phyloP scores from a whole-genome alignment of 192 early-diverging fungal species.

The Cetraspora pellucida region DNA sequence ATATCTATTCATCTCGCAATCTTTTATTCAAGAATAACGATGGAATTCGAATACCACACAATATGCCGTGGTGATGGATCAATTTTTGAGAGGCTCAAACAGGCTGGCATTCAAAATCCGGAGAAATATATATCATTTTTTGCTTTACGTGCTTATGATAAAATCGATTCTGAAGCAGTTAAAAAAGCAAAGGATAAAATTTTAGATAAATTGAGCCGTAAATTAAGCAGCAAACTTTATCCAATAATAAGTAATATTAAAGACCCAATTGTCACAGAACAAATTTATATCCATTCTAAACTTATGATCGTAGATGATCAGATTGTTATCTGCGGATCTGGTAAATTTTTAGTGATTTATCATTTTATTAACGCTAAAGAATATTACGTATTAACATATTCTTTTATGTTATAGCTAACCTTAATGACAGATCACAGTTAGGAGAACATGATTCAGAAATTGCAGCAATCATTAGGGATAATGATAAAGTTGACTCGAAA shows the following conservation, averaged over 20 bases:
- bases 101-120: constrained; percentile 56
- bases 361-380: neutral
- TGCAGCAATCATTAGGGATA: constrained; percentile 80
- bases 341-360: constrained; percentile 23
- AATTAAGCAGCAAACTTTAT: too few relatives aligned
- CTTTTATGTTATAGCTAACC: constrained; percentile 60
- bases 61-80: constrained; percentile 77
- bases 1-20: too few relatives aligned
- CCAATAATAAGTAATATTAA: too few relatives aligned
- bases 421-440: constrained; percentile 90
- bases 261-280: constrained; percentile 63
- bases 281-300: constrained; percentile 87
- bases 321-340: constrained; percentile 80
- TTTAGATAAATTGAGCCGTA: too few relatives aligned
- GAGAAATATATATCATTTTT: constrained; percentile 73
- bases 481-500: constrained; percentile 60
- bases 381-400: neutral
- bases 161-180: constrained; percentile 41
- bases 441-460: constrained; percentile 89
- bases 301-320: constrained; percentile 87
- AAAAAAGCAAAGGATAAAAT: neutral
- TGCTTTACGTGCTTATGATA: constrained; percentile 72
- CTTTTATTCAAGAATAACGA: constrained; percentile 52
- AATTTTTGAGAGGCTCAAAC: constrained; percentile 58
- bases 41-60: constrained; percentile 79